Conservation (phyloP, 306 rosid genomes). For the Begonia fuchsioides region DNA sequence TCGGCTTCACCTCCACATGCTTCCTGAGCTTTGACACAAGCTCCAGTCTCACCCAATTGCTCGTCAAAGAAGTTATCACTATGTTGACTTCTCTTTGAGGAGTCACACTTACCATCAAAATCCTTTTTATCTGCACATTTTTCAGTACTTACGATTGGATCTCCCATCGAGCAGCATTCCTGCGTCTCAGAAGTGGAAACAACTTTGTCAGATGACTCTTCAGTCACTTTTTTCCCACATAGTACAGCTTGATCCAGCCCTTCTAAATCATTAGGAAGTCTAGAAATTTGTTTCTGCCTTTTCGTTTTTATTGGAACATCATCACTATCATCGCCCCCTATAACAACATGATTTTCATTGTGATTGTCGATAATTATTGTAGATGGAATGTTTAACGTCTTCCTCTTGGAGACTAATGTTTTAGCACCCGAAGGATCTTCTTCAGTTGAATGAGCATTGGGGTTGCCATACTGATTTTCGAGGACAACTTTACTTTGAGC, state of each 20-base stretch:
- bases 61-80: conserved; percentile 9
- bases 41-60: conserved; percentile 15
- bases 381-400: conserved; percentile 9
- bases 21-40: conserved; percentile 5
- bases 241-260: conserved; percentile 14
- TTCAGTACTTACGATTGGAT: conserved; percentile 10
- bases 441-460: conserved; percentile 7
- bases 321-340: conserved; percentile 17
- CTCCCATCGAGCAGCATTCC: conserved; percentile 11
- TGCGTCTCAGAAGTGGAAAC: conserved; percentile 9
- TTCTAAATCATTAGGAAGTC: conserved; percentile 10
- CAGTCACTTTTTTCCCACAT: conserved; percentile 12
- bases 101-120: conserved; percentile 8
- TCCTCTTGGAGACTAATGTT: conserved; percentile 27
- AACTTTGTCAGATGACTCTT: conserved; percentile 19
- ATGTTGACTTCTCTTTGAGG: conserved; percentile 15
- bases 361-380: conserved; percentile 10
- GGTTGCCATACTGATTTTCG: conserved; percentile 16
- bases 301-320: conserved; percentile 19
- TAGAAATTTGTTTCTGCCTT: conserved; percentile 22
- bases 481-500: conserved; percentile 7
- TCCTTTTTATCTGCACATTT: conserved; percentile 18
- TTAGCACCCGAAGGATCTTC: conserved; percentile 9
- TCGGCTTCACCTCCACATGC: conserved; percentile 3
- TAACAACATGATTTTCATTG: conserved; percentile 9